A percentile compares a stretch with the other conserved stretches of the same genome.
Evolutionary conservation across 331 rosid genomes (phyloP).

Genomic region (Pyrus hybrid): DNA sequence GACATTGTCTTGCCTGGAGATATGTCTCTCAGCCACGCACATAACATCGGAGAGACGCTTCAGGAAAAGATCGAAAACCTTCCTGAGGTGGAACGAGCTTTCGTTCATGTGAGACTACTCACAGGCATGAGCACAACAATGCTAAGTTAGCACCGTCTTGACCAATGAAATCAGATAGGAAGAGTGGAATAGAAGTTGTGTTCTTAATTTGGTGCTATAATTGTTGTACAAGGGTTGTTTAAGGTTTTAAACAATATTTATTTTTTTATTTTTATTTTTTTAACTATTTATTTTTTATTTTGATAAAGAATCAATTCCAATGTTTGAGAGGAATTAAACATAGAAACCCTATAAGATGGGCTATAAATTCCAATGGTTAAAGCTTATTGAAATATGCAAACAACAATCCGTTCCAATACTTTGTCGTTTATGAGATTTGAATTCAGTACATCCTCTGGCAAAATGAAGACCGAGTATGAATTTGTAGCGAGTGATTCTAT

Average conservation of each 20-base stretch:
- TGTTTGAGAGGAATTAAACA: neutral
- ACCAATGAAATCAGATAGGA: neutral
- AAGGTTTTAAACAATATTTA: too few species aligned
- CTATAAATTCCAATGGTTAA: too few species aligned
- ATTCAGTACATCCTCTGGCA: rapidly evolving
- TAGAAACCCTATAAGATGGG: neutral
- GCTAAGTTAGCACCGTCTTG: neutral
- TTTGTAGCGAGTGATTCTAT: neutral
- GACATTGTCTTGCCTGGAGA: conserved; percentile 63
- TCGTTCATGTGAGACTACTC: conserved; percentile 80
- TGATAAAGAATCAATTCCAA: neutral
- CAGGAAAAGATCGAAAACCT: conserved; percentile 83
- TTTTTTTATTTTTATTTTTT: too few species aligned
- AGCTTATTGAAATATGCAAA: too few species aligned
- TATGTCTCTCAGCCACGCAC: conserved; percentile 61
- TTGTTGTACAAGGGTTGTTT: too few species aligned
- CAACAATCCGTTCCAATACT: too few species aligned
- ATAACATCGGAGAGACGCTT: conserved; percentile 79
- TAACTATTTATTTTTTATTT: neutral
- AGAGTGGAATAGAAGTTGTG: neutral
- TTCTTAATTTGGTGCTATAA: too few species aligned
- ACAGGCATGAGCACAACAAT: conserved; percentile 67
- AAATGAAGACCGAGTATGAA: too few species aligned
- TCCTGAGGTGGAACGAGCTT: conserved; percentile 80
- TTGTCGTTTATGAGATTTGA: too few species aligned